Evolutionary conservation across 345 rosid species (phyloP).

Genomic region (Populus deltoides): DNA sequence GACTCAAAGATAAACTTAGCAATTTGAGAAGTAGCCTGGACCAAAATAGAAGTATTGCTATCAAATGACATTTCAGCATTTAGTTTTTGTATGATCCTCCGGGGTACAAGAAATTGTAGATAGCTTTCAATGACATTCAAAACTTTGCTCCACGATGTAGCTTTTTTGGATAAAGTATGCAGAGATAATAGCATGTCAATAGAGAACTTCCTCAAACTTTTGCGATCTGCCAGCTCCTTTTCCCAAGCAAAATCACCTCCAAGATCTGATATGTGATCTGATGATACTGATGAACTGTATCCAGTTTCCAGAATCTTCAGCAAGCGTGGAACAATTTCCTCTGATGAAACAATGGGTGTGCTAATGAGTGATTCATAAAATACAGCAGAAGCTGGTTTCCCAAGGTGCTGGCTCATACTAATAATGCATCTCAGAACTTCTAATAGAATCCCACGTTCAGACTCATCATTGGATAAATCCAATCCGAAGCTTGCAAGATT

Average conservation of each 20-base stretch:
- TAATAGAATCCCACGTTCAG: slow-evolving; percentile 57
- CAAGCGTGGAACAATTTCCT: slow-evolving; percentile 69
- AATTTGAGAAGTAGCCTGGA: slow-evolving; percentile 82
- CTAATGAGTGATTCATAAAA: slow-evolving; percentile 72
- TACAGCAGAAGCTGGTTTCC: slow-evolving; percentile 68
- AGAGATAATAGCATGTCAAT: slow-evolving; percentile 67
- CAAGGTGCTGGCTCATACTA: slow-evolving; percentile 71
- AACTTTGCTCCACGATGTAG: slow-evolving; percentile 72
- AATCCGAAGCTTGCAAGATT: slow-evolving; percentile 40
- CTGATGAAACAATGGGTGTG: slow-evolving; percentile 51
- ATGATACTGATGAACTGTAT: slow-evolving; percentile 47
- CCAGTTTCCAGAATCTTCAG: slow-evolving; percentile 81
- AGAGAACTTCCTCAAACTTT: slow-evolving; percentile 76
- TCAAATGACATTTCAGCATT: slow-evolving; percentile 44
- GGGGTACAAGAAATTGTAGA: slow-evolving; percentile 70
- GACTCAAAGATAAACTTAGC: slow-evolving; percentile 83
- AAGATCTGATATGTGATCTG: slow-evolving; percentile 38
- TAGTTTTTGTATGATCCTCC: slow-evolving; percentile 45
- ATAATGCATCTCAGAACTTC: slow-evolving; percentile 61
- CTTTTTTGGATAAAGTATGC: slow-evolving; percentile 52
- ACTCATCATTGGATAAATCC: slow-evolving; percentile 38
- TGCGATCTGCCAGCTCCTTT: slow-evolving; percentile 61
- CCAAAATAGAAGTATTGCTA: slow-evolving; percentile 46
- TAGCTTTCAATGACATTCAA: slow-evolving; percentile 62
- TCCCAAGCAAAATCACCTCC: slow-evolving; percentile 65